Evolutionary conservation across 345 rosid species (phyloP).

Genomic region (Nasturtium officinale): DNA sequence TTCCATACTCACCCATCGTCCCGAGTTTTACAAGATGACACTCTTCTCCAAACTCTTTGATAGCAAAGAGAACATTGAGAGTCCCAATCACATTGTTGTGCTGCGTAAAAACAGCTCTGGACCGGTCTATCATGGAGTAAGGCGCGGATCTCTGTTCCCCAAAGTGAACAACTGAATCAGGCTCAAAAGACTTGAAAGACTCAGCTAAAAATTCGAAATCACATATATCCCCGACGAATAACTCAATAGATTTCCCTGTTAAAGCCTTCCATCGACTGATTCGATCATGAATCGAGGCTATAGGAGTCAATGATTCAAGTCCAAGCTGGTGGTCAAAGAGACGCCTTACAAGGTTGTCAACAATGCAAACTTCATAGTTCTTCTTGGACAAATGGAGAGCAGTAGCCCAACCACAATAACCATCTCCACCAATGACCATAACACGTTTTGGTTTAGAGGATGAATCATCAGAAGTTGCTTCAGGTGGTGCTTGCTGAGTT

Average conservation of each 20-base stretch:
- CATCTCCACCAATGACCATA: conserved; percentile 98
- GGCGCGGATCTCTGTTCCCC: conserved; percentile 98
- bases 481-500: conserved; percentile 60
- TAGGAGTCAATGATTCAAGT: conserved; percentile 85
- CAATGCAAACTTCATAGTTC: conserved; percentile 83
- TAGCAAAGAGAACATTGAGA: conserved; percentile 89
- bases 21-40: conserved; percentile 97
- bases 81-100: conserved; percentile 96
- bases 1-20: conserved; percentile 98
- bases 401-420: conserved; percentile 99
- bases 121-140: conserved; percentile 95
- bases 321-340: conserved; percentile 94
- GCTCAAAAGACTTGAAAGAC: conserved; percentile 79
- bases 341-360: conserved; percentile 83
- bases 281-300: conserved; percentile 79
- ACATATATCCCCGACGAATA: conserved; percentile 85
- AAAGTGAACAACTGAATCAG: conserved; percentile 91
- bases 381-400: conserved; percentile 87
- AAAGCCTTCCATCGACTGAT: conserved; percentile 83
- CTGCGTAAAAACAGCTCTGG: conserved; percentile 89
- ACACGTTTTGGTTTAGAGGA: conserved; percentile 64
- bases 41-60: conserved; percentile 82
- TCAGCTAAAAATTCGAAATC: conserved; percentile 92
- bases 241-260: conserved; percentile 81
- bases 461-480: conserved; percentile 45